Base-by-base conservation (phyloP, 2,329 filamentous ascomycete genomes). In the Chrysoporthe austroafricana region DNA sequence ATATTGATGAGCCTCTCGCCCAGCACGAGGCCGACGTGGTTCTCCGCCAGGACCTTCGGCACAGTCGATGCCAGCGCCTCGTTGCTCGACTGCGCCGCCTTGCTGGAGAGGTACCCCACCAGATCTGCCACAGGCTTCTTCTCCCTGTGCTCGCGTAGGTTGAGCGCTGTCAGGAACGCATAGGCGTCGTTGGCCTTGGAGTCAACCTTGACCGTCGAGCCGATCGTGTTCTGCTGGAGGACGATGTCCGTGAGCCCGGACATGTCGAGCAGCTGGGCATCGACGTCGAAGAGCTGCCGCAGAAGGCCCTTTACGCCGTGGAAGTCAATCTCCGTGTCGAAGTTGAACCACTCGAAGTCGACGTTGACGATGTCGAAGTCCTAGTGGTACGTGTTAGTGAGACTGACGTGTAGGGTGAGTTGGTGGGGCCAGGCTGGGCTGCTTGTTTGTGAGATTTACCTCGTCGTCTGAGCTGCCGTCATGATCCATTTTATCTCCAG, bases 291-390 rank as follows among this genome's bases (percentile, higher is more conserved):
- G 54, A 99, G 88, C 79, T 99, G 96, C 69, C 95, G 91, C 69
- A 97, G 81, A 8, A 99, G 88, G 11, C 89, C 91, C 79, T 97
- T 97, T 73, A 96, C 87, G 68, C 96, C 96, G 80, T 98, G 95
- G 79, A 98, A 98, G 79, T 99, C 96, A 74, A 97, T 86, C 8
- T 91, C 88, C 1, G 92, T 85, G 74, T 96, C 91, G 70, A 95
- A 97, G 80, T 97, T 96, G 83, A 98, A 99, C 92, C 94, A 98
- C 82, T 99, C 96, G 75, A 99, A 99, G 72, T 98, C 95, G 67
- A 98, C 94, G 76, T 98, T 91, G 72, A 99, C 89, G 78, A 95
- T 91, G 77, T 97, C 92, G 75, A 94, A 91, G 75, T 97, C 93
- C 92, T 97, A 6, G 46, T 26, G 36, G 26, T 11, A 6, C 48